Conservation (phyloP, 176 grass and related monocot genomes). For the Hordeum vulgare region DNA sequence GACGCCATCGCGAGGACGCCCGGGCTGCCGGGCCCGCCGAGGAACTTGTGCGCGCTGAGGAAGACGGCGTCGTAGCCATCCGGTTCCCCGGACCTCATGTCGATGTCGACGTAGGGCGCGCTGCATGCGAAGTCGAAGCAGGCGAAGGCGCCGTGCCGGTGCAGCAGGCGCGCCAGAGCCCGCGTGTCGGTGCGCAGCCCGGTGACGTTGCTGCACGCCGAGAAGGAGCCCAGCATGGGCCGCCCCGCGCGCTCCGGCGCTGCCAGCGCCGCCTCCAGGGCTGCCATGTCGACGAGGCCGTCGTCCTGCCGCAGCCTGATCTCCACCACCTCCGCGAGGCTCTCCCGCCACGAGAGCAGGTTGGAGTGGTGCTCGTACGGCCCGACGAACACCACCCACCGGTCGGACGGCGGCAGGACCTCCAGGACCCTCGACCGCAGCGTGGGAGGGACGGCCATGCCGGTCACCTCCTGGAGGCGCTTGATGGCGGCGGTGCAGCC, state of each 20-base stretch:
- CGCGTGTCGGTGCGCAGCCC: constrained; percentile 52
- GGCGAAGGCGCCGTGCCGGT: constrained; percentile 63
- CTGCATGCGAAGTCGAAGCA: constrained; percentile 79
- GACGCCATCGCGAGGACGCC: constrained; percentile 66
- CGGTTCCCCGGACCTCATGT: constrained; percentile 47
- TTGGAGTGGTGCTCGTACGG: constrained; percentile 89
- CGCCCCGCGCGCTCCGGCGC: constrained; percentile 14
- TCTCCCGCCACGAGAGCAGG: constrained; percentile 75
- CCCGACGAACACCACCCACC: constrained; percentile 72
- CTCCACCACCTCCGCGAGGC: constrained; percentile 65
- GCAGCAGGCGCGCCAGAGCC: constrained; percentile 43
- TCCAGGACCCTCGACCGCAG: constrained; percentile 3
- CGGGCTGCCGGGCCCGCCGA: constrained; percentile 56
- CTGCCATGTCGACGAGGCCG: constrained; percentile 49
- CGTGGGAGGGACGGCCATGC: constrained; percentile 36
- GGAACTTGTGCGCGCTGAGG: constrained; percentile 78
- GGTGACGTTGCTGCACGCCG: constrained; percentile 78
- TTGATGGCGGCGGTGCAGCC: constrained; percentile 57
- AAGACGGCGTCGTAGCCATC: constrained; percentile 82
- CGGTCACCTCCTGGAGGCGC: constrained; percentile 75
- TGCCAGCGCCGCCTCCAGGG: constrained; percentile 12
- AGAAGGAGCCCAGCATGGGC: constrained; percentile 69
- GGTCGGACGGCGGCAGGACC: constrained; percentile 35
- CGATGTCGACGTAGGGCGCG: constrained; percentile 36
- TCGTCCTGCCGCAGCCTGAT: constrained; percentile 22